These are phyloP conservation scores for Botrytis fragariae DNA, from an alignment of 2,329 filamentous ascomycete species.

Conservation along the genomic window DNA sequence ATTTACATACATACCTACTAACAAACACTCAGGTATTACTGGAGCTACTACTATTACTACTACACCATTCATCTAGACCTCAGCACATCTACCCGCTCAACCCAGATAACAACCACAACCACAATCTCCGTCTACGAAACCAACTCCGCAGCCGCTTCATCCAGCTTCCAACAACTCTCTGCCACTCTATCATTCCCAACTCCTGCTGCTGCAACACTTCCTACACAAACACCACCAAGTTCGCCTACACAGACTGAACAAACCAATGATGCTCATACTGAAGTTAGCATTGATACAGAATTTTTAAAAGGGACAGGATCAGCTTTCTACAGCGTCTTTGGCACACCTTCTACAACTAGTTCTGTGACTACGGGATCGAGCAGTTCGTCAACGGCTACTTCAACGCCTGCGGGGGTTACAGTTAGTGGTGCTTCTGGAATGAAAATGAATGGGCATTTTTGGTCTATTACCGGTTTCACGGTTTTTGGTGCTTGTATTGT, in stretches of 20 bases:
- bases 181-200: neutral
- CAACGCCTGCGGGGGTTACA: neutral
- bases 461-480: neutral
- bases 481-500: neutral
- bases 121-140: neutral
- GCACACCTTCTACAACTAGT: neutral
- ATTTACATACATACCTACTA: too few species aligned
- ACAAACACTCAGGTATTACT: neutral
- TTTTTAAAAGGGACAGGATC: neutral
- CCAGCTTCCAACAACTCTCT: neutral
- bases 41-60: neutral
- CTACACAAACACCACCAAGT: neutral
- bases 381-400: neutral
- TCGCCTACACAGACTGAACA: neutral
- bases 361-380: neutral
- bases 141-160: neutral
- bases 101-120: neutral
- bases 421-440: neutral
- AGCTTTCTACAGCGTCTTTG: neutral
- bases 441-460: neutral
- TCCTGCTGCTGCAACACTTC: neutral
- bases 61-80: neutral
- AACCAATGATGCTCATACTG: neutral
- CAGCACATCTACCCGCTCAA: neutral
- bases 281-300: neutral